Percentiles rank a stretch among this genome's conserved stretches.
These are phyloP conservation scores for Sclerotinia borealis DNA, from an alignment of 2,329 filamentous ascomycete species.

Conservation along the genomic window DNA sequence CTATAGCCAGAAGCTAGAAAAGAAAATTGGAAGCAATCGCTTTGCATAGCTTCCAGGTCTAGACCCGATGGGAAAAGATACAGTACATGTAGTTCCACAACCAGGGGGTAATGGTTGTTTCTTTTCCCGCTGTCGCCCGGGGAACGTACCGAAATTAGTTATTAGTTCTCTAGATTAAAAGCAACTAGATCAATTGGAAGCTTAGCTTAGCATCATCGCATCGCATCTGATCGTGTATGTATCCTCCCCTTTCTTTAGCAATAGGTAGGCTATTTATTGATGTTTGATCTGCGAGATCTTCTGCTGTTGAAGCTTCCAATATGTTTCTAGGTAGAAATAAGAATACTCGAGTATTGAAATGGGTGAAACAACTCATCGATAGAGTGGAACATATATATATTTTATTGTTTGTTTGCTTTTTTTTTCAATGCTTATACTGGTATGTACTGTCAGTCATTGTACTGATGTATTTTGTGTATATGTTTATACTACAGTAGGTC, in stretches of 20 bases:
- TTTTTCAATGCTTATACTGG: too few relatives aligned
- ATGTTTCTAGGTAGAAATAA: neutral
- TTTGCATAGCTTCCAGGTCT: neutral
- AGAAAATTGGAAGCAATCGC: neutral
- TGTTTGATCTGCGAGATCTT: slow-evolving; percentile 6
- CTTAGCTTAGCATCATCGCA: neutral
- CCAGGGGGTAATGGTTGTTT: too few relatives aligned
- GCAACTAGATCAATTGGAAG: neutral
- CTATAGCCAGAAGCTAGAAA: neutral
- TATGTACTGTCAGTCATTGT: too few relatives aligned
- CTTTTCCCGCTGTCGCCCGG: neutral
- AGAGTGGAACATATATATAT: too few relatives aligned
- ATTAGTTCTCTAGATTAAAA: neutral
- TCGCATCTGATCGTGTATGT: neutral
- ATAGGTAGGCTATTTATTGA: too few relatives aligned
- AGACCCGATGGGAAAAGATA: neutral
- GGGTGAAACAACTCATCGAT: neutral
- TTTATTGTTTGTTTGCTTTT: too few relatives aligned
- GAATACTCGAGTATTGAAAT: neutral
- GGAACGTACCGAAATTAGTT: neutral
- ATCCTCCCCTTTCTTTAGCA: neutral
- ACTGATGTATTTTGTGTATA: too few relatives aligned
- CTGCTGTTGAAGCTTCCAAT: neutral
- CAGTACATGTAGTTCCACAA: too few relatives aligned
- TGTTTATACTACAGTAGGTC: too few relatives aligned